Evolutionary conservation across 495 filamentous ascomycete genomes (phyloP).

Genomic region (Aspergillus ellipticus): DNA sequence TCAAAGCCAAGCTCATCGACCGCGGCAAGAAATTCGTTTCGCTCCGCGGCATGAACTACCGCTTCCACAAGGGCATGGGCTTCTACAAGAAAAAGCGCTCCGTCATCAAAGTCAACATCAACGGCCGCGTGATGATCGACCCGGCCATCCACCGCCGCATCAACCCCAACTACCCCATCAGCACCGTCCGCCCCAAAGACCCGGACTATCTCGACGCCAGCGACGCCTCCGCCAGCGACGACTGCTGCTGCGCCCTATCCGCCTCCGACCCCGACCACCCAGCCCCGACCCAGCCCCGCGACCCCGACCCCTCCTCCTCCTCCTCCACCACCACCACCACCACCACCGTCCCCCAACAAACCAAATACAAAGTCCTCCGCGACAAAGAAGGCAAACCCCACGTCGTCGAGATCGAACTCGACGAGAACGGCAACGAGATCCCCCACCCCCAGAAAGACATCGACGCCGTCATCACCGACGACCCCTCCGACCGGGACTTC

Average conservation of each 20-base stretch:
- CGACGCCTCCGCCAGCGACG: too few species aligned
- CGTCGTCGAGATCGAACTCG: constrained; percentile 58
- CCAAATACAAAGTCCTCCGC: constrained; percentile 63
- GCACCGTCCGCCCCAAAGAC: constrained; percentile 72
- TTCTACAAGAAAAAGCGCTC: constrained; percentile 79
- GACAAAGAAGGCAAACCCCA: constrained; percentile 59
- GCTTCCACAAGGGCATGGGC: constrained; percentile 73
- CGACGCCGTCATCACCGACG: constrained; percentile 38
- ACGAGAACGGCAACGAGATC: constrained; percentile 60
- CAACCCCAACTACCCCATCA: constrained; percentile 85
- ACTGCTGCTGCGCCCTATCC: constrained; percentile 42
- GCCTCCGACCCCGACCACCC: constrained; percentile 50
- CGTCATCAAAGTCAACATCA: constrained; percentile 83
- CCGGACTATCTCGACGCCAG: constrained; percentile 57
- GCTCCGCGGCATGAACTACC: constrained; percentile 80
- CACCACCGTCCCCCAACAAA: constrained; percentile 31
- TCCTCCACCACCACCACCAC: too few species aligned
- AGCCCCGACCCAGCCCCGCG: constrained; percentile 31
- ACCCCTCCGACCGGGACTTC: constrained; percentile 52
- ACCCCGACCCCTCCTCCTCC: constrained; percentile 44
- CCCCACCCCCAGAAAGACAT: constrained; percentile 62
- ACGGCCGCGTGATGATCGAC: constrained; percentile 89
- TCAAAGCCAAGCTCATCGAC: constrained; percentile 68
- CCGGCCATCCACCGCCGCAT: constrained; percentile 81
- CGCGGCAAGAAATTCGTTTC: constrained; percentile 83